Base-by-base conservation (phyloP, 2,329 filamentous ascomycete species). In the Achaetomium macrosporum region DNA sequence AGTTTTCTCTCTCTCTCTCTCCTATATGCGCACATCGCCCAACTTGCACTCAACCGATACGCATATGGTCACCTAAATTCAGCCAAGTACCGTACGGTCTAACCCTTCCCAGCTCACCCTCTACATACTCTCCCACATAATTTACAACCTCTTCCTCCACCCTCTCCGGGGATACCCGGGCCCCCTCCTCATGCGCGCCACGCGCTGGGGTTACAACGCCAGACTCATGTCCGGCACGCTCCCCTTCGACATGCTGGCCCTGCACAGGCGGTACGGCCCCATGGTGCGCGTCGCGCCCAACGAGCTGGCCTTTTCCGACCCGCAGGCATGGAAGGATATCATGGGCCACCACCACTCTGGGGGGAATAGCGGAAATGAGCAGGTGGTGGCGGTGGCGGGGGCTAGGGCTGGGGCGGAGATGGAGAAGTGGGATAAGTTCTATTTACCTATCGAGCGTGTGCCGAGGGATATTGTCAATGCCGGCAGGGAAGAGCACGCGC, bases 201-300 rank as follows among this genome's bases (percentile, higher is more conserved):
- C 58, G 3, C 56, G 58, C 20, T 54, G 59, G 17, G 51, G 50
- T 10, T 54, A 53, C 42, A 43, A 36, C 43, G 36, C 51, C 17
- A 48, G 56, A 0, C 42, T 58, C 15, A 50, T 57, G 35, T 29
- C 55, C 3, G 66, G 68, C 20, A 61, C 57, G 12, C 53, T 67
- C 3, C 58, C 61, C 17, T 63, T 61, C 29, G 60, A 65, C 48
- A 53, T 68, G 45, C 61, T 63, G 30, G 57, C 58, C 3, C 61
- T 74, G 13, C 72, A 75, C 59, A 57, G 64, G 6, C 56, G 63
- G 39, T 74, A 75, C 56, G 76, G 76, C 5, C 65, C 67, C 1
- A 68, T 77, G 1, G 74, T 78, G 9, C 71, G 76, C 10, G 63
- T 76, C 40, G 68, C 68, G 4, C 75, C 76, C 2, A 67, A 74